phyloP scores from a whole-genome alignment of 306 rosid species.

The Dalbergia cochinchinensis region DNA sequence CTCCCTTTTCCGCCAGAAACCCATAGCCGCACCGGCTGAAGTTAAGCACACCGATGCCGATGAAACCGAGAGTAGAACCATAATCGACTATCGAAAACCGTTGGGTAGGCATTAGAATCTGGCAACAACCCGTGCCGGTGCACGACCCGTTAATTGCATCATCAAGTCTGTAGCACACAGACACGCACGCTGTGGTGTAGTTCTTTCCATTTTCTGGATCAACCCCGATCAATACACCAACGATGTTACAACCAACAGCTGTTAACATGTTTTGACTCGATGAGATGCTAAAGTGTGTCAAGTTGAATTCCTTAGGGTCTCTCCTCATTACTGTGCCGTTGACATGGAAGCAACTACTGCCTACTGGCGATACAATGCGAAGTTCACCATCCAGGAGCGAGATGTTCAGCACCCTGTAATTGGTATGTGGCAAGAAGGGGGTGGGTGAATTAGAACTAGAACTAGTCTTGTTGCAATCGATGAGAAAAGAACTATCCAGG shows the following conservation, averaged over 20 bases:
- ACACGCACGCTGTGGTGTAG: constrained; percentile 47
- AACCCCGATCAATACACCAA: accelerated
- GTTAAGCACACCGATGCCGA: accelerated
- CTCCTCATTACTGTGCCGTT: neutral
- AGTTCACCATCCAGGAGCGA: constrained; percentile 45
- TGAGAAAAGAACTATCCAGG: constrained; percentile 41
- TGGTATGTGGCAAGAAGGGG: neutral
- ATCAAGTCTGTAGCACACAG: constrained; percentile 7
- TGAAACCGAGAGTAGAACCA: accelerated
- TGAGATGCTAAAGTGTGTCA: constrained; percentile 28
- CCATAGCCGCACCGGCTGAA: constrained; percentile 40
- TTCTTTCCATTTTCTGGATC: accelerated
- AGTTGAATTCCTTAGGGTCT: neutral
- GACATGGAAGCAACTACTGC: neutral
- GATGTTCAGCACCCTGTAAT: neutral
- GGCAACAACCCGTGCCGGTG: constrained; percentile 57
- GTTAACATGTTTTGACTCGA: constrained; percentile 40
- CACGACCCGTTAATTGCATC: constrained; percentile 34
- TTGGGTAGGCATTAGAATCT: constrained; percentile 30
- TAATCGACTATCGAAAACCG: neutral
- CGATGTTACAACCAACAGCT: constrained; percentile 44
- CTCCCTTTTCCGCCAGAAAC: constrained; percentile 25
- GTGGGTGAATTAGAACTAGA: neutral
- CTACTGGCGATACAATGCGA: neutral
- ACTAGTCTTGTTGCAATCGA: constrained; percentile 19